These are phyloP conservation scores for Curvularia lunata DNA, from an alignment of 2,329 filamentous ascomycete species.

Conservation along the genomic window DNA sequence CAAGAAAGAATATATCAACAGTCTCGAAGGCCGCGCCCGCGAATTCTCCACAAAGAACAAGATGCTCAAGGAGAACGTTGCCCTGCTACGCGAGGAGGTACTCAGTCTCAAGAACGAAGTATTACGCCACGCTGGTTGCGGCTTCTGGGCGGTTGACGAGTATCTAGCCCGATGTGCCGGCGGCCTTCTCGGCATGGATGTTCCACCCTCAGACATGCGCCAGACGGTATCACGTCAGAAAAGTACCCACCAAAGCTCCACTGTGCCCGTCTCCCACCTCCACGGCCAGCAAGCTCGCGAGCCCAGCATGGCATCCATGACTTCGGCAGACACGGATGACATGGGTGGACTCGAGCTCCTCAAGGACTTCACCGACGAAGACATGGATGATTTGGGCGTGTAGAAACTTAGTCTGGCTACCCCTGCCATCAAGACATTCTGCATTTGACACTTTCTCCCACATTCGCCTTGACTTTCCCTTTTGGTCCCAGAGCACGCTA, in stretches of 20 bases:
- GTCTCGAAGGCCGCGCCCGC: slow-evolving; percentile 57
- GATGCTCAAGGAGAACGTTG: slow-evolving; percentile 42
- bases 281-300: slow-evolving; percentile 16
- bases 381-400: slow-evolving; percentile 25
- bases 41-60: slow-evolving; percentile 48
- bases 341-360: slow-evolving; percentile 44
- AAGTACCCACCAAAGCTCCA: slow-evolving; percentile 17
- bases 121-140: slow-evolving; percentile 46
- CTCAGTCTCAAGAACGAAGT: slow-evolving; percentile 48
- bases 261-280: slow-evolving; percentile 8
- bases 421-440: neutral
- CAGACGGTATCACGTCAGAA: slow-evolving; percentile 5
- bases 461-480: neutral
- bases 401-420: slow-evolving; percentile 5
- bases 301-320: slow-evolving; percentile 24
- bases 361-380: slow-evolving; percentile 38
- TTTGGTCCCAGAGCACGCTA: neutral
- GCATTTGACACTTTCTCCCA: neutral
- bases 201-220: slow-evolving; percentile 10
- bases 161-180: slow-evolving; percentile 48
- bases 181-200: slow-evolving; percentile 40
- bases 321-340: slow-evolving; percentile 26
- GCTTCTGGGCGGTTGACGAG: slow-evolving; percentile 48
- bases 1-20: slow-evolving; percentile 64
- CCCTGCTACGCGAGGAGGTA: slow-evolving; percentile 45